Conservation (phyloP, 805 yeast species). For the Metschnikowia shivogae region DNA sequence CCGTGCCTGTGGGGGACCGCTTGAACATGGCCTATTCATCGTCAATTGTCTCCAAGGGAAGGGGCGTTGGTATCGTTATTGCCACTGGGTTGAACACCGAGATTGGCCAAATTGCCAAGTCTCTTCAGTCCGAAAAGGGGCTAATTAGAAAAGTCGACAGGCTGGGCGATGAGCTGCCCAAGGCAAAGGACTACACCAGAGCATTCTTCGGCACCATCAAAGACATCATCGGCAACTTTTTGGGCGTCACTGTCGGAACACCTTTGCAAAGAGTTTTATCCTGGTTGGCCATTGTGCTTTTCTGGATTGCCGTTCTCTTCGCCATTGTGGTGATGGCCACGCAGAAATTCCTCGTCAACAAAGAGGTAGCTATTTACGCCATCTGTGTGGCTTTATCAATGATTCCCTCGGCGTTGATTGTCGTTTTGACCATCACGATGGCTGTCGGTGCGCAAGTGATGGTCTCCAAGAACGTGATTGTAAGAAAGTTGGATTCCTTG, state of each 20-base stretch:
- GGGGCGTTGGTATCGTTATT: conserved; percentile 66
- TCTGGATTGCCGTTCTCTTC: conserved; percentile 74
- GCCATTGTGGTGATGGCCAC: conserved; percentile 87
- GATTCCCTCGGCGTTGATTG: conserved; percentile 79
- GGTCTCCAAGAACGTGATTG: conserved; percentile 67
- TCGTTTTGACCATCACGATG: conserved; percentile 81
- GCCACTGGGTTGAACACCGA: conserved; percentile 70
- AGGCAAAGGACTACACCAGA: conserved; percentile 38
- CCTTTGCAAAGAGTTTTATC: conserved; percentile 76
- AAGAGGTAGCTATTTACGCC: conserved; percentile 83
- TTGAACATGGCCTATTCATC: conserved; percentile 69
- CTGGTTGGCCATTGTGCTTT: conserved; percentile 68
- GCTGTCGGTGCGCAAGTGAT: conserved; percentile 75
- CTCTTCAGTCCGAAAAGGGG: conserved; percentile 28
- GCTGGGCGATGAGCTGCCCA: conserved; percentile 39
- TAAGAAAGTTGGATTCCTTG: conserved; percentile 70
- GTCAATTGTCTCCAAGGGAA: conserved; percentile 67
- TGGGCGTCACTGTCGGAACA: conserved; percentile 77
- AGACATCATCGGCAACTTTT: conserved; percentile 59
- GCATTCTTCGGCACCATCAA: conserved; percentile 48
- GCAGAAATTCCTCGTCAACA: conserved; percentile 68
- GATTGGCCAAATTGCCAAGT: conserved; percentile 64
- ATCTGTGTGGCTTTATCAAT: conserved; percentile 78
- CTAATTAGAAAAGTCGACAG: conserved; percentile 39
- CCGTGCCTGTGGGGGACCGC: conserved; percentile 68